A percentile compares a stretch with the other conserved stretches of the same genome.
Evolutionary conservation across 768 basidiomycete genomes (phyloP).

Genomic region (Heimioporus sp.): DNA sequence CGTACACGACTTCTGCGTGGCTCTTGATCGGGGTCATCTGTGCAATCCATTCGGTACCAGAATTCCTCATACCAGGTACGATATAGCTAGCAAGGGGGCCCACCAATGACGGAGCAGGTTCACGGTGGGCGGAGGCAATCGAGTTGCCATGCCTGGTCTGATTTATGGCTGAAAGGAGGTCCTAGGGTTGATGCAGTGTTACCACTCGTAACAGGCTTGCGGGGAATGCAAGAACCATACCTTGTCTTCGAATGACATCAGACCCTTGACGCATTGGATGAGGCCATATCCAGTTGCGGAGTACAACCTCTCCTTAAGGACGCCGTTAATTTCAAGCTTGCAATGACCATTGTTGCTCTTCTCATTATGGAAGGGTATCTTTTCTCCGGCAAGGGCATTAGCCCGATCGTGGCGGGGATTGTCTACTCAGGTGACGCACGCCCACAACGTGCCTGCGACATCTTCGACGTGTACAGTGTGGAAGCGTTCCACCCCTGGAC

Average conservation of each 20-base stretch:
- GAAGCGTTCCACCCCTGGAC: conserved; percentile 71
- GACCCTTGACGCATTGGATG: conserved; percentile 85
- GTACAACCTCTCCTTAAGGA: conserved; percentile 70
- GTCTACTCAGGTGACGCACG: conserved; percentile 75
- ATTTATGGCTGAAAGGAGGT: conserved; percentile 73
- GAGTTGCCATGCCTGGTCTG: conserved; percentile 73
- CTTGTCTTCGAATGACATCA: conserved; percentile 92
- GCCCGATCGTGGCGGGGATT: conserved; percentile 63
- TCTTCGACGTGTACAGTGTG: conserved; percentile 80
- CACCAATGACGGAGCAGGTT: conserved; percentile 64
- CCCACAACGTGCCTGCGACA: conserved; percentile 74
- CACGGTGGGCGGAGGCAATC: conserved; percentile 75
- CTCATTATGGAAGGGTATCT: conserved; percentile 48
- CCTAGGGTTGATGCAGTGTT: conserved; percentile 37
- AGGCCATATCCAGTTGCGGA: conserved; percentile 84
- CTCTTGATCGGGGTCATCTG: conserved; percentile 79
- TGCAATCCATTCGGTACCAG: conserved; percentile 59
- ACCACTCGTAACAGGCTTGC: not conserved
- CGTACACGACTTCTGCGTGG: conserved; percentile 90
- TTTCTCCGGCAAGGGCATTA: conserved; percentile 47
- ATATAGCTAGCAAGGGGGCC: conserved; percentile 63
- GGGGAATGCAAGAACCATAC: conserved; percentile 37
- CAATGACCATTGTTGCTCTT: conserved; percentile 48
- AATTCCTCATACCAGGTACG: conserved; percentile 52
- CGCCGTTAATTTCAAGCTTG: not conserved